These are phyloP conservation scores for Plectranthus barbatus DNA, from an alignment of 257 asterid genomes.

Conservation along the genomic window DNA sequence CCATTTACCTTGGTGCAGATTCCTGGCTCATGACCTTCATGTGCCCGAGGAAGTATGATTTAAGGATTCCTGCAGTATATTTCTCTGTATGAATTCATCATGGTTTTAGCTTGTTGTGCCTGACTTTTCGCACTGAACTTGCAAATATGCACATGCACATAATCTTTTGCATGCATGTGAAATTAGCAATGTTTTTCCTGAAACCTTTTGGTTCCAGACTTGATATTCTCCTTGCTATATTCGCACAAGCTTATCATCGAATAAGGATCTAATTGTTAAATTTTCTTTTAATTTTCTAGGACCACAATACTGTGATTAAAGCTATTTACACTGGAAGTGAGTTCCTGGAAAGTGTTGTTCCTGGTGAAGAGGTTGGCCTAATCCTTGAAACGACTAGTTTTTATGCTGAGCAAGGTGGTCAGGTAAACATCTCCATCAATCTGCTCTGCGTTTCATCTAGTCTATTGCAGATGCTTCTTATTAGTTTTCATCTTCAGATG, in stretches of 20 bases:
- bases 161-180: not conserved
- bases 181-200: not conserved
- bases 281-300: conserved; percentile 34
- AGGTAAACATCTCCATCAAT: conserved; percentile 39
- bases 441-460: not conserved
- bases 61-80: not conserved
- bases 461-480: not conserved
- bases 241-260: not conserved
- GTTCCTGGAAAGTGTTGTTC: conserved; percentile 54
- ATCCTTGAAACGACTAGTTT: conserved; percentile 82
- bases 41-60: not conserved
- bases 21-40: not conserved
- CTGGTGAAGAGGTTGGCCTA: conserved; percentile 73
- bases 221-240: not conserved
- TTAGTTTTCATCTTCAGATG: conserved; percentile 5
- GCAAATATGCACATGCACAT: not conserved
- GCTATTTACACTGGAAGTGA: conserved; percentile 80
- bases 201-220: not conserved
- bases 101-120: not conserved
- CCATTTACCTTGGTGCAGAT: not conserved
- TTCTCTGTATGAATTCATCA: not conserved
- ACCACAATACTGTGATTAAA: conserved; percentile 72
- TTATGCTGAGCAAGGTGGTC: conserved; percentile 99
- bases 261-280: not conserved
- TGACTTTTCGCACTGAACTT: not conserved